A percentile compares a stretch with the other conserved stretches of the same genome.
Conservation (phyloP, 1,284 basidiomycete species). For the Lentinula novae-zelandiae region DNA sequence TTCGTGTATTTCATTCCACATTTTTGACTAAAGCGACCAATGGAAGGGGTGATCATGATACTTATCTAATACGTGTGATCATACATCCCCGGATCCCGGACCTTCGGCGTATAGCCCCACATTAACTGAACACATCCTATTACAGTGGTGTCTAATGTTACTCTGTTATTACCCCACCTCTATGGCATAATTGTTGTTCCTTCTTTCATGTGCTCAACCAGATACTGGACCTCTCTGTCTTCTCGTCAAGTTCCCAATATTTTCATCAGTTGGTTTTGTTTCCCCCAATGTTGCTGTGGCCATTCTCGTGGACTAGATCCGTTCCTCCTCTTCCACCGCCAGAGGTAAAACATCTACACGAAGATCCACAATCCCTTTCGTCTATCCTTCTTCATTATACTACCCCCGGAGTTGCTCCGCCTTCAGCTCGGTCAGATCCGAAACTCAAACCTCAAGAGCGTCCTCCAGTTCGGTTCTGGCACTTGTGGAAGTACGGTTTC, state of each 20-base stretch:
- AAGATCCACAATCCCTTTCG: conserved; percentile 13
- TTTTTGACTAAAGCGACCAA: not conserved
- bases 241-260: not conserved
- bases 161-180: conserved; percentile 15
- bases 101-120: not conserved
- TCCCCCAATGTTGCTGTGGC: conserved; percentile 4
- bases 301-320: not conserved
- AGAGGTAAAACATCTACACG: conserved; percentile 1
- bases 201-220: not conserved
- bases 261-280: conserved; percentile 10
- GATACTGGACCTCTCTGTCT: not conserved
- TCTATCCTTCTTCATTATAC: conserved; percentile 56
- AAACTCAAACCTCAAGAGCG: conserved; percentile 54
- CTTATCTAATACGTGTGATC: not conserved
- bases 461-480: conserved; percentile 55
- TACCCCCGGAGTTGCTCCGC: conserved; percentile 61
- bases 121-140: not conserved
- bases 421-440: conserved; percentile 66
- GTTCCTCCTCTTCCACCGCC: not conserved
- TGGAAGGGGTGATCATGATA: not conserved
- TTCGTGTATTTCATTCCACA: not conserved
- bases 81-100: not conserved
- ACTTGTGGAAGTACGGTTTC: conserved; percentile 65
- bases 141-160: conserved; percentile 9
- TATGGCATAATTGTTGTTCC: not conserved